phyloP scores from a whole-genome alignment of 257 asterid species.

The Striga asiatica region DNA sequence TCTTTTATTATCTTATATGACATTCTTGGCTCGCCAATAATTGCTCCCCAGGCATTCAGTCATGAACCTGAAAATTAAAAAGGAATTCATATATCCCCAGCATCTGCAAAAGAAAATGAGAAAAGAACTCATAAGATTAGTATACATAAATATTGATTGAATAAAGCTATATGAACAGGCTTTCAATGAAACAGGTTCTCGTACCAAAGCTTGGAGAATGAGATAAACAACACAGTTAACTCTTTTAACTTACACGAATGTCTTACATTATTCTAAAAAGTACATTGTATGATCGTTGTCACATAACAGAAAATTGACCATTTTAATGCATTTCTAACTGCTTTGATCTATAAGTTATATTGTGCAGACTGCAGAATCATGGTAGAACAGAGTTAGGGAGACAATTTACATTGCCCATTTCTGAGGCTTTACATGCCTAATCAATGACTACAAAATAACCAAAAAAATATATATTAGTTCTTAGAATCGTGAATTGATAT shows the following conservation, averaged over 20 bases:
- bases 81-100: slow-evolving; percentile 8
- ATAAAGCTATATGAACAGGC: neutral
- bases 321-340: neutral
- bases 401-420: neutral
- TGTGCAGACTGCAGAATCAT: neutral
- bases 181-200: neutral
- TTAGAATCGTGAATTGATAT: neutral
- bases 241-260: neutral
- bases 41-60: neutral
- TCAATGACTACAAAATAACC: neutral
- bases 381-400: neutral
- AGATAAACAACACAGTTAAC: neutral
- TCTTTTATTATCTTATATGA: neutral
- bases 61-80: neutral
- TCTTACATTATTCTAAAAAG: neutral
- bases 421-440: neutral
- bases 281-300: neutral
- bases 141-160: neutral
- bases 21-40: slow-evolving; percentile 12
- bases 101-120: slow-evolving; percentile 1
- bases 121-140: neutral
- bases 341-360: neutral
- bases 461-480: neutral
- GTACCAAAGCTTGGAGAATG: neutral
- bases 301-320: neutral